A percentile compares a stretch with the other conserved stretches of the same genome.
Conservation (phyloP, 257 asterid genomes). For the Coffea canephora region DNA sequence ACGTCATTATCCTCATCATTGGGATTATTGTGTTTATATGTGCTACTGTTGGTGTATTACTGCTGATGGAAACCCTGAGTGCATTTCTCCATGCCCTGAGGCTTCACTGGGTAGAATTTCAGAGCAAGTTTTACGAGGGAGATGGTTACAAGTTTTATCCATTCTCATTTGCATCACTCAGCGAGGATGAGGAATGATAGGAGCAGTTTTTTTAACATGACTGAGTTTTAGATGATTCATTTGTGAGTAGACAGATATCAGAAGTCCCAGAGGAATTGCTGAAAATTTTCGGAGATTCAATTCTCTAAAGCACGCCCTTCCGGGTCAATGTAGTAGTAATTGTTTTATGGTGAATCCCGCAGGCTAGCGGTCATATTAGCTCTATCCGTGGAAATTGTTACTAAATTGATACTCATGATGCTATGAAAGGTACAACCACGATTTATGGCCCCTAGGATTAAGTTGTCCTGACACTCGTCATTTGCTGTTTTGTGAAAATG, state of each 20-base stretch:
- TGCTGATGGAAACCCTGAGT: conserved; percentile 60
- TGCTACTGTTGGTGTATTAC: conserved; percentile 60
- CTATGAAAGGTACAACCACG: not conserved
- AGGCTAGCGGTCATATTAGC: not conserved
- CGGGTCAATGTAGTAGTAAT: not conserved
- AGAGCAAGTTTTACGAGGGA: conserved; percentile 58
- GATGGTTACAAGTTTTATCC: conserved; percentile 58
- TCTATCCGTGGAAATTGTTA: not conserved
- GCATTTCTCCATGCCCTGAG: conserved; percentile 59
- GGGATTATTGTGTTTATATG: conserved; percentile 48
- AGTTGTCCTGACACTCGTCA: not conserved
- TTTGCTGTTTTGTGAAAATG: not conserved
- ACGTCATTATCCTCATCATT: conserved; percentile 31
- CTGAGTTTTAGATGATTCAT: not conserved
- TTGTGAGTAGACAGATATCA: not conserved
- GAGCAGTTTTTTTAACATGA: not conserved
- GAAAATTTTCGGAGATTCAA: not conserved
- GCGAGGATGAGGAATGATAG: conserved; percentile 44
- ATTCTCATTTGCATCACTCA: conserved; percentile 39
- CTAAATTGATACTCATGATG: not conserved
- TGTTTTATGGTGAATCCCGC: not conserved
- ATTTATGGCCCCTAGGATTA: not conserved
- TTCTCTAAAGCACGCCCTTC: not conserved
- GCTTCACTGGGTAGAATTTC: conserved; percentile 68
- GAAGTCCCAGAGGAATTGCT: not conserved